These are phyloP conservation scores for Cryptococcus jaspeensis DNA, from an alignment of 1,284 basidiomycete species.

Conservation along the genomic window DNA sequence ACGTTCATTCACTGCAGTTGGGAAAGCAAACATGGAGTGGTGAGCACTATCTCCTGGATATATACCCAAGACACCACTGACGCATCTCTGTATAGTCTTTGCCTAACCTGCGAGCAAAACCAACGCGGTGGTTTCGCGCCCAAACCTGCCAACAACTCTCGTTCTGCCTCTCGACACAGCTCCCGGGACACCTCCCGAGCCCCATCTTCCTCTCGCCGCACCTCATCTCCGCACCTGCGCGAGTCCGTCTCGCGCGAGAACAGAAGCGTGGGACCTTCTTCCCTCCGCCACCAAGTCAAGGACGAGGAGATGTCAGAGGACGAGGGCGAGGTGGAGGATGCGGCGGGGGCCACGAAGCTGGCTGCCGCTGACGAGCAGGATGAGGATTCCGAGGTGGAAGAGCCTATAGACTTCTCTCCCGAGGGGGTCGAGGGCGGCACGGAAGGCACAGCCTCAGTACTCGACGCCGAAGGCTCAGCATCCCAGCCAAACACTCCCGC, in stretches of 20 bases:
- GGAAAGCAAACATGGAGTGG: slow-evolving; percentile 43
- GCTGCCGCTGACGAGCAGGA: too few relatives aligned
- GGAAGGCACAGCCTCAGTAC: background rate
- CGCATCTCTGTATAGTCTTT: slow-evolving; percentile 26
- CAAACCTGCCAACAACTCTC: slow-evolving; percentile 3
- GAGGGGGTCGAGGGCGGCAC: background rate
- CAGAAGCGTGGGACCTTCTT: slow-evolving; percentile 12
- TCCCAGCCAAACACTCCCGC: background rate
- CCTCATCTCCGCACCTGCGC: slow-evolving; percentile 8
- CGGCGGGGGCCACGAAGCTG: too few relatives aligned
- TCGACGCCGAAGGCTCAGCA: too few relatives aligned
- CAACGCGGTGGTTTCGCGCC: slow-evolving; percentile 30
- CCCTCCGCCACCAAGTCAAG: slow-evolving; percentile 20
- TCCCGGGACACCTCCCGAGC: slow-evolving; percentile 22
- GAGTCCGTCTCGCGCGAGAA: slow-evolving; percentile 6
- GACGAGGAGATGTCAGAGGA: slow-evolving; percentile 2
- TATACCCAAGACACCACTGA: too few relatives aligned
- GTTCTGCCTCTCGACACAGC: slow-evolving; percentile 12
- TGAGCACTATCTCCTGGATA: slow-evolving; percentile 19
- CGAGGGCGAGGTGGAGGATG: background rate
- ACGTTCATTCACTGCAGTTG: slow-evolving; percentile 22
- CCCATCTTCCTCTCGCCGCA: slow-evolving; percentile 9
- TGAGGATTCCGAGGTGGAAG: too few relatives aligned
- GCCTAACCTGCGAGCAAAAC: slow-evolving; percentile 39
- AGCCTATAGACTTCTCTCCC: too few relatives aligned